These are phyloP conservation scores for Komagataella ulmi DNA, from an alignment of 805 yeast genomes.

Conservation along the genomic window DNA sequence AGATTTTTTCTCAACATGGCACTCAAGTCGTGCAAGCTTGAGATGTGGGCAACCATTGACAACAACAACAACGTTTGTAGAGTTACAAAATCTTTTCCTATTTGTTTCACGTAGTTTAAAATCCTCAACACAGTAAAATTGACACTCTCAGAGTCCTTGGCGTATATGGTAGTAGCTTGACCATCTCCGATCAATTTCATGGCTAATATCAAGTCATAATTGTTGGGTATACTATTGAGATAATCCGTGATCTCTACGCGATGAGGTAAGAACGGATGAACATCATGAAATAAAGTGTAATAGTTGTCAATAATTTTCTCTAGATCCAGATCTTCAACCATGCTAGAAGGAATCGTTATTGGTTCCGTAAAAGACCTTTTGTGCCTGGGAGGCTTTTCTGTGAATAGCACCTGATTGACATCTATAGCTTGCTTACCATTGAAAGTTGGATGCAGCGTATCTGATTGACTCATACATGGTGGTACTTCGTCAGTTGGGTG, in stretches of 20 bases:
- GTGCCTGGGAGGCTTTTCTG: slow-evolving; percentile 13
- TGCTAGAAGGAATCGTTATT: not conserved
- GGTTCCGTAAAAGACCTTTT: slow-evolving; percentile 10
- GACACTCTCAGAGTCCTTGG: slow-evolving; percentile 25
- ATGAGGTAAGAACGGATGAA: slow-evolving; percentile 37
- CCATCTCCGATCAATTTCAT: slow-evolving; percentile 40
- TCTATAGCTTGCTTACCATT: not conserved
- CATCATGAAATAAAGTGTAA: slow-evolving; percentile 23
- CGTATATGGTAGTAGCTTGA: slow-evolving; percentile 20
- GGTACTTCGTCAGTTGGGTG: slow-evolving; percentile 14
- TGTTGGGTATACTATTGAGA: slow-evolving; percentile 18
- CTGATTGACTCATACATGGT: slow-evolving; percentile 12
- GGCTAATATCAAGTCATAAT: slow-evolving; percentile 26
- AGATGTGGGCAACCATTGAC: slow-evolving; percentile 32
- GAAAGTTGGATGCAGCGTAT: not conserved
- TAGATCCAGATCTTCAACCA: slow-evolving; percentile 10
- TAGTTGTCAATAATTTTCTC: slow-evolving; percentile 16
- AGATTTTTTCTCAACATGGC: slow-evolving; percentile 27
- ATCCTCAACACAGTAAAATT: slow-evolving; percentile 22
- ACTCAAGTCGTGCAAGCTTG: slow-evolving; percentile 35
- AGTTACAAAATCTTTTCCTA: slow-evolving; percentile 27
- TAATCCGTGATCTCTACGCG: slow-evolving; percentile 19
- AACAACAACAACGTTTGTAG: slow-evolving; percentile 27
- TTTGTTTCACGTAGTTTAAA: slow-evolving; percentile 15
- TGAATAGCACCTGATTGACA: slow-evolving; percentile 10